Evolutionary conservation across 1,139 yeast species (phyloP), one percentile per base, ranked within the genome.

Genomic region (Kodamaea fungicola): DNA sequence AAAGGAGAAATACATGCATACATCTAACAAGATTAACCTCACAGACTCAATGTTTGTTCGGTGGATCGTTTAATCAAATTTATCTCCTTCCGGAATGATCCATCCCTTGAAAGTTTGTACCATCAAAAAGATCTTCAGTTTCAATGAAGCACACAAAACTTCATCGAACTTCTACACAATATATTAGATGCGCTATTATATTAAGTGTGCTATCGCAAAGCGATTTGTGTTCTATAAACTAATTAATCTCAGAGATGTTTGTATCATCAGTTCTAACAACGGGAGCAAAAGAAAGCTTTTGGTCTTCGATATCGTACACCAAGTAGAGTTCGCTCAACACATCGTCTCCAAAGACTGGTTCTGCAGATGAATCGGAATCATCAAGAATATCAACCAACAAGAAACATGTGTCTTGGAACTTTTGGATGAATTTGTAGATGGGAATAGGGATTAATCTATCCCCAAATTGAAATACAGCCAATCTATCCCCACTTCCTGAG

Each of bases 281-380:
- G 3, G 37, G 37, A 3, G 40, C 40, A 33, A 37, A 33, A 2
- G 32, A 23, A 24, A 37, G 27, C 10, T 28, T 24, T 28, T 37
- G 32, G 22, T 37, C 40, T 30, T 37, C 40, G 8, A 37, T 30
- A 24, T 37, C 28, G 23, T 37, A 37, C 4, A 37, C 40, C 40
- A 37, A 37, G 32, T 37, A 37, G 25, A 31, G 31, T 25, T 31
- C 31, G 19, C 37, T 33, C 34, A 37, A 37, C 12, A 37, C 22
- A 22, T 37, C 37, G 12, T 37, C 40, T 12, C 40, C 40, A 31
- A 37, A 37, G 2, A 29, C 25, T n/a, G 39, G 31, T 6, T 10
- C 12, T 10, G 6, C 9, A 12, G 22, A 6, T 16, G 9, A 16
- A 19, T 26, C 32, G 8, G 32, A 32, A 7, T 31, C 16, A 10